These are phyloP conservation scores for Penicillium turbatum DNA, from an alignment of 495 filamentous ascomycete species.

Conservation along the genomic window DNA sequence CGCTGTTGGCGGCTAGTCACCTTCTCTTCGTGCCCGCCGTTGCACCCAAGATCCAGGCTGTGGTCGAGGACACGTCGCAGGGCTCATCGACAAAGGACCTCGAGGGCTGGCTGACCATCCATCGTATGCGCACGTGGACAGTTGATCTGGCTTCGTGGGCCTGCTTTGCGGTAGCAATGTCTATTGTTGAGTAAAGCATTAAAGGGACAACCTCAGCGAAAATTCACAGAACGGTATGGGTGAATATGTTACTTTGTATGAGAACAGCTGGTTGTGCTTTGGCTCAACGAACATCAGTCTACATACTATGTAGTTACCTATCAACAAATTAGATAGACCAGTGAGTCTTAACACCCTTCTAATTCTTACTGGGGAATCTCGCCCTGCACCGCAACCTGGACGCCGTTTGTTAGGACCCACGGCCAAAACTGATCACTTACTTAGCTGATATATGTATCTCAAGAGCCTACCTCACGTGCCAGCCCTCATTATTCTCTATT, in stretches of 20 bases:
- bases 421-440: constrained; percentile 21
- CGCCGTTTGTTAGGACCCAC: constrained; percentile 28
- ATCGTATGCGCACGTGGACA: neutral
- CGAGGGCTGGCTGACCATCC: neutral
- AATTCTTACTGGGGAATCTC: constrained; percentile 18
- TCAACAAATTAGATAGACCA: no score
- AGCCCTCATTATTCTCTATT: no score
- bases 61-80: neutral
- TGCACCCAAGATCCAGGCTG: neutral
- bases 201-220: neutral
- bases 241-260: neutral
- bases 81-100: neutral
- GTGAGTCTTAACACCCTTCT: no score
- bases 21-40: neutral
- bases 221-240: neutral
- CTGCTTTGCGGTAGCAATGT: neutral
- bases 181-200: neutral
- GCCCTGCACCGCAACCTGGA: constrained; percentile 24
- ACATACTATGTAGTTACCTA: no score
- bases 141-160: neutral
- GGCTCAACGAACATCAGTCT: neutral
- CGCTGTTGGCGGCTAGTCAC: neutral
- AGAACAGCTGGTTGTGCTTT: neutral
- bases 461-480: no score
- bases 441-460: no score